A percentile compares a stretch with the other conserved stretches of the same genome.
Conservation (phyloP, 2,329 filamentous ascomycete genomes). For the Pyrenochaeta sp. region DNA sequence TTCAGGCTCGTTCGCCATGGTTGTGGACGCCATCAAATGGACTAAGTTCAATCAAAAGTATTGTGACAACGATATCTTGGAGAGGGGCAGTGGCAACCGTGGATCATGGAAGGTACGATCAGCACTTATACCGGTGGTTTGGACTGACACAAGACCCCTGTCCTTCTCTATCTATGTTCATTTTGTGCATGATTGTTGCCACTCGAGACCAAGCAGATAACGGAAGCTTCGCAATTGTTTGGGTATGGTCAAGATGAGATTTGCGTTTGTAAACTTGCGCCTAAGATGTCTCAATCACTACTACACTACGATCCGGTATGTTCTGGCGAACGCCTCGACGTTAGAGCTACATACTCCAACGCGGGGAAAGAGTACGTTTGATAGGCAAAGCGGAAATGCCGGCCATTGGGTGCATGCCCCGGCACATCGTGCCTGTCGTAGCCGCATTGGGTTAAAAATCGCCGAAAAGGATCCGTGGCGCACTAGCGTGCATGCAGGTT, state of each 20-base stretch:
- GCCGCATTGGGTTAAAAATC: not conserved
- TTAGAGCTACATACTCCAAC: not conserved
- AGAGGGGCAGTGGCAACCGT: not conserved
- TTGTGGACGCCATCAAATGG: not conserved
- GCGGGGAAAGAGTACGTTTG: not conserved
- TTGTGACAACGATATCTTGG: not conserved
- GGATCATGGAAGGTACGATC: not conserved
- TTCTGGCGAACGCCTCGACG: conserved; percentile 4
- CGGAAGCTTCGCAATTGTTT: not conserved
- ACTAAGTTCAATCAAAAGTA: not conserved
- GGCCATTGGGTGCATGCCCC: conserved; percentile 5
- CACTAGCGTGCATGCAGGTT: conserved; percentile 4
- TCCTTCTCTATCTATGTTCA: not conserved
- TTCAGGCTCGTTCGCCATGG: conserved; percentile 10
- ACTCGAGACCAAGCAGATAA: not conserved
- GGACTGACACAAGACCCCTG: not conserved
- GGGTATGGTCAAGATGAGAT: not conserved
- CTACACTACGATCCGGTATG: conserved; percentile 1
- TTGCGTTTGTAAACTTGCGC: not conserved
- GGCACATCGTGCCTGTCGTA: no score
- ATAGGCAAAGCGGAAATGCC: conserved; percentile 1
- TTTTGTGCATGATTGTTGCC: no score
- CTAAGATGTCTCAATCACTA: not conserved
- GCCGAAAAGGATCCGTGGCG: not conserved
- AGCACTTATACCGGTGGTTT: not conserved